Conservation (phyloP, 306 rosid genomes). For the Inga laurina region DNA sequence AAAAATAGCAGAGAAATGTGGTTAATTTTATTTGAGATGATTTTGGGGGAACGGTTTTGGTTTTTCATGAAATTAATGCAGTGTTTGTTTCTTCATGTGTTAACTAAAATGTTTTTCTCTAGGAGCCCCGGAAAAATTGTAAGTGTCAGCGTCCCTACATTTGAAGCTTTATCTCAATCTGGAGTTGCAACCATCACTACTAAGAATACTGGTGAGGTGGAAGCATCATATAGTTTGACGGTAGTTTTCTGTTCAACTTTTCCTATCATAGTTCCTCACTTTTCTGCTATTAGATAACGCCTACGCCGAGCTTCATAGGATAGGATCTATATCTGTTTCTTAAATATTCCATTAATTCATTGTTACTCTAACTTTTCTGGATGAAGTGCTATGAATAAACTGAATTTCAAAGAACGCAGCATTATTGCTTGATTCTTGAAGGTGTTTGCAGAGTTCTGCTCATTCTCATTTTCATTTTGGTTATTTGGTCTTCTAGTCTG, state of each 20-base stretch:
- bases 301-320: constrained; percentile 6
- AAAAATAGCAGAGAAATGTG: background rate
- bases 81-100: background rate
- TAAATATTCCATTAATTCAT: background rate
- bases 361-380: background rate
- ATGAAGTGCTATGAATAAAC: background rate
- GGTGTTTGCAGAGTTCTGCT: constrained; percentile 21
- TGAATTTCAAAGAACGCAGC: constrained; percentile 1
- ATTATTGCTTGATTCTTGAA: constrained; percentile 2
- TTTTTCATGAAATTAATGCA: constrained; percentile 10
- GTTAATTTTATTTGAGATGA: background rate
- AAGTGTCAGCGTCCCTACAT: constrained; percentile 77
- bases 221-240: constrained; percentile 97
- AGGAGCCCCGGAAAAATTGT: constrained; percentile 95
- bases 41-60: background rate
- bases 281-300: constrained; percentile 1
- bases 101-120: constrained; percentile 25
- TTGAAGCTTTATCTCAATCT: constrained; percentile 85
- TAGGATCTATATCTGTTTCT: constrained; percentile 21
- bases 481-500: constrained; percentile 12
- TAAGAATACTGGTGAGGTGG: constrained; percentile 87
- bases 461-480: constrained; percentile 11
- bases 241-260: constrained; percentile 46
- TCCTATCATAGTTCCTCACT: constrained; percentile 10
- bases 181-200: constrained; percentile 82